A percentile compares a stretch with the other conserved stretches of the same genome.
Conservation (phyloP, 1,139 yeast species). For the Blastobotrys capitulatus region DNA sequence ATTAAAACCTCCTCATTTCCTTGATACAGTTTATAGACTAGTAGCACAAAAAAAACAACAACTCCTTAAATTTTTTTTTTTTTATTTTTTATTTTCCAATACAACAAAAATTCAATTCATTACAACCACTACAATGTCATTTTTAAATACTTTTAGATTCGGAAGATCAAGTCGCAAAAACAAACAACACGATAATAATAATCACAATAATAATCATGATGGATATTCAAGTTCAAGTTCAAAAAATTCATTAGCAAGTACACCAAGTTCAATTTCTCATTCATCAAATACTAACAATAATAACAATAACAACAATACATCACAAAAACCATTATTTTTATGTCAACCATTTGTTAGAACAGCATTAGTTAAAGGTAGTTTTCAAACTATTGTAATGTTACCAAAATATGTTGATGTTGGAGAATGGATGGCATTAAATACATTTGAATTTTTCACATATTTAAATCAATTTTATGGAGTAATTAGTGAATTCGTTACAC, state of each 20-base stretch:
- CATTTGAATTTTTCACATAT: slow-evolving; percentile 83
- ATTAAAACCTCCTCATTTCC: no score
- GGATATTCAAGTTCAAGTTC: neutral
- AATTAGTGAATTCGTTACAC: slow-evolving; percentile 80
- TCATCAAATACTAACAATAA: neutral
- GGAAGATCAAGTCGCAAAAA: slow-evolving; percentile 58
- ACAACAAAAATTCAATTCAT: neutral
- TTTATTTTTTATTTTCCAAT: slow-evolving; percentile 4
- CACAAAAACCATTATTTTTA: slow-evolving; percentile 55
- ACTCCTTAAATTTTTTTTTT: neutral
- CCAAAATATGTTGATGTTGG: slow-evolving; percentile 93
- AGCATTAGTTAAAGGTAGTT: slow-evolving; percentile 95
- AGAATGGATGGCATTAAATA: slow-evolving; percentile 93
- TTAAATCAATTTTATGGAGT: slow-evolving; percentile 85
- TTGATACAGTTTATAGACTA: no score
- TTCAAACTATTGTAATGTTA: slow-evolving; percentile 87
- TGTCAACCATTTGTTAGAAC: slow-evolving; percentile 94
- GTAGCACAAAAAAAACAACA: no score
- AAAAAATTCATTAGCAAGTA: slow-evolving; percentile 2
- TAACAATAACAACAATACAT: slow-evolving; percentile 1
- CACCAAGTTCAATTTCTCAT: slow-evolving; percentile 4
- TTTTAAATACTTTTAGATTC: slow-evolving; percentile 43
- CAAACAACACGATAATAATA: slow-evolving; percentile 17
- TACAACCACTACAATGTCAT: slow-evolving; percentile 33
- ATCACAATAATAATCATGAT: neutral